These are phyloP conservation scores for Mycena haematopus DNA, from an alignment of 768 basidiomycete species.

Conservation along the genomic window DNA sequence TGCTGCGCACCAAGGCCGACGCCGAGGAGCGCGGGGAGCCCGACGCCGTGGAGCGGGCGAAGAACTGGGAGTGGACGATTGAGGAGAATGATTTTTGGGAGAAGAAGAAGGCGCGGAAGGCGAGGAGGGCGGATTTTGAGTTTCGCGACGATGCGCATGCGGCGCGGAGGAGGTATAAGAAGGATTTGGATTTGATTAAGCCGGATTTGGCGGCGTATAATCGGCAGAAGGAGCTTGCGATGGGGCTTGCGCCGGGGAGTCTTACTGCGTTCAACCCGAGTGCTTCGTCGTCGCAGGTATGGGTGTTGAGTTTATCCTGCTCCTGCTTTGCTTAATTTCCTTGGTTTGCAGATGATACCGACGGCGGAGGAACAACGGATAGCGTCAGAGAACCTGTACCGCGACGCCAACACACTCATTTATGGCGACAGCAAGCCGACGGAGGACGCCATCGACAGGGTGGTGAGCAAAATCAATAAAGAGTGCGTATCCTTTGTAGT, in stretches of 20 bases:
- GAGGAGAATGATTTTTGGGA: slow-evolving; percentile 98
- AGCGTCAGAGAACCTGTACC: slow-evolving; percentile 83
- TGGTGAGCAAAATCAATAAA: slow-evolving; percentile 89
- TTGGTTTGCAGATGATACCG: slow-evolving; percentile 50
- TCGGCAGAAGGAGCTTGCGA: slow-evolving; percentile 84
- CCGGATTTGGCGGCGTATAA: slow-evolving; percentile 89
- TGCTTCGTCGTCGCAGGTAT: slow-evolving; percentile 50
- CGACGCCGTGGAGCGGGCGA: slow-evolving; percentile 79
- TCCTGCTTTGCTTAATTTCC: slow-evolving; percentile 3
- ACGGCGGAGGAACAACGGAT: slow-evolving; percentile 68
- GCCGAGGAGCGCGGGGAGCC: slow-evolving; percentile 88
- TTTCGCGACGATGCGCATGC: slow-evolving; percentile 94
- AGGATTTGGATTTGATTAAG: slow-evolving; percentile 87
- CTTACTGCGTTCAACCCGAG: slow-evolving; percentile 65
- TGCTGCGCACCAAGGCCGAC: slow-evolving; percentile 81
- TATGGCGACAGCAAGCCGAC: slow-evolving; percentile 96
- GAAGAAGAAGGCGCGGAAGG: slow-evolving; percentile 84
- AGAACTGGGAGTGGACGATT: slow-evolving; percentile 95
- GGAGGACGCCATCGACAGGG: slow-evolving; percentile 94
- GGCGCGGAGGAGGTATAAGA: slow-evolving; percentile 89
- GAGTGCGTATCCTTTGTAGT: slow-evolving; percentile 66
- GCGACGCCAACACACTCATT: slow-evolving; percentile 90
- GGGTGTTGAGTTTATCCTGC: slow-evolving; percentile 17
- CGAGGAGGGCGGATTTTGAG: slow-evolving; percentile 84
- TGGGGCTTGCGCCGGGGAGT: slow-evolving; percentile 76